Evolutionary conservation across 441 rosid genomes (phyloP).

Genomic region (Erodium moschatum): DNA sequence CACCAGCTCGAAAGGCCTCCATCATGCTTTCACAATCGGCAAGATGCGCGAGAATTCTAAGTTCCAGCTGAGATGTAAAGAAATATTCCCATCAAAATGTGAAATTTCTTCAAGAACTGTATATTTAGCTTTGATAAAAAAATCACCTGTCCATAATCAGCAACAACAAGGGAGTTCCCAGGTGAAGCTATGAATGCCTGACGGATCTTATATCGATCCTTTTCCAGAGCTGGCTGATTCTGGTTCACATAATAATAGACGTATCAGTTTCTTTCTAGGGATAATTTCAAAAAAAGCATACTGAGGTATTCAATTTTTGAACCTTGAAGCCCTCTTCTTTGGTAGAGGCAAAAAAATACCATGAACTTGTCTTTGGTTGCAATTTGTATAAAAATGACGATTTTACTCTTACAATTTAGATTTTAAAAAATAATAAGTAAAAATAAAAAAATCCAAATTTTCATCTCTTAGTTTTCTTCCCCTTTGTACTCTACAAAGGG

Average conservation of each 20-base stretch:
- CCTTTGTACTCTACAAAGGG: not conserved
- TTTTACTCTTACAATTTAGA: no score
- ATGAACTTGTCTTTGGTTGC: not conserved
- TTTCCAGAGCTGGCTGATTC: conserved; percentile 99
- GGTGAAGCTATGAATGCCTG: conserved; percentile 90
- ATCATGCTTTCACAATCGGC: conserved; percentile 88
- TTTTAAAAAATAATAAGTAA: no score
- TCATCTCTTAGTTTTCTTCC: no score
- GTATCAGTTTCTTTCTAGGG: conserved; percentile 1
- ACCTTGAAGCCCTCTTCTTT: no score
- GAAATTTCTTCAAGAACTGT: conserved; percentile 17
- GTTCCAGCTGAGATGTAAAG: conserved; percentile 67
- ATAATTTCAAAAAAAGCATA: no score
- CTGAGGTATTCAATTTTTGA: no score
- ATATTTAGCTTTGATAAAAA: conserved; percentile 18
- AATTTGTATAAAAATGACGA: no score
- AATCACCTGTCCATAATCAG: conserved; percentile 92
- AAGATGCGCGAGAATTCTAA: conserved; percentile 95
- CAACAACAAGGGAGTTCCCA: conserved; percentile 87
- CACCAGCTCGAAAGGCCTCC: conserved; percentile 93
- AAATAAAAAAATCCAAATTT: no score
- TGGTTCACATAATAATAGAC: conserved; percentile 24
- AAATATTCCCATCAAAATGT: conserved; percentile 28
- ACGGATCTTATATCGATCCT: conserved; percentile 95
- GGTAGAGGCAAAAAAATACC: no score